These are phyloP conservation scores for Pythium phragmitis DNA, from an alignment of 352 stramenopile species.

Conservation along the genomic window DNA sequence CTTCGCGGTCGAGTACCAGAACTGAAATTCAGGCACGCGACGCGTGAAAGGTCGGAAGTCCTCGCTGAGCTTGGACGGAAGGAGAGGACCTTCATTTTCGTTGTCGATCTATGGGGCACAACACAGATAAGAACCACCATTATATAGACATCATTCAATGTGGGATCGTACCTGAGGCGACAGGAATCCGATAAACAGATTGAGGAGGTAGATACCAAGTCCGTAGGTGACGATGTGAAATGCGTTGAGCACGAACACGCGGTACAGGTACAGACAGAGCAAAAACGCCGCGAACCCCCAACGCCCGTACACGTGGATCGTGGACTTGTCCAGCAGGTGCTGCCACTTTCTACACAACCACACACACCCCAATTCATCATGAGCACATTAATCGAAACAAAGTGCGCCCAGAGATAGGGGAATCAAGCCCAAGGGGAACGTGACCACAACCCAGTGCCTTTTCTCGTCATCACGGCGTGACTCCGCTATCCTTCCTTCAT, in stretches of 20 bases:
- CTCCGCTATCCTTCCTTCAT: too few relatives aligned
- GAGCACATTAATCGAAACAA: background rate
- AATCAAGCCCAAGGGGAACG: background rate
- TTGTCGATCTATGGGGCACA: slow-evolving; percentile 56
- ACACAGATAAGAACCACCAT: background rate
- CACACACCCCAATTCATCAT: background rate
- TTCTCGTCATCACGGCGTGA: background rate
- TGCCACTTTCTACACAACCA: slow-evolving; percentile 89
- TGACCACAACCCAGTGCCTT: background rate
- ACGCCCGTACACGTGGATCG: slow-evolving; percentile 92
- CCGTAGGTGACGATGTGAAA: slow-evolving; percentile 99
- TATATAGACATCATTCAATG: background rate
- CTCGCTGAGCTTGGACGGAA: slow-evolving; percentile 90
- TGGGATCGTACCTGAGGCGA: slow-evolving; percentile 89
- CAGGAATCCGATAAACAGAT: slow-evolving; percentile 99
- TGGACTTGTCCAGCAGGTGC: slow-evolving; percentile 97
- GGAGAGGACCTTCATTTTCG: slow-evolving; percentile 85
- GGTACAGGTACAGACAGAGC: slow-evolving; percentile 91
- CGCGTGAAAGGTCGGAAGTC: slow-evolving; percentile 92
- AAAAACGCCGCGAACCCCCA: slow-evolving; percentile 90
- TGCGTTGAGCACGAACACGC: slow-evolving; percentile 91
- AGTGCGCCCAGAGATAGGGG: background rate
- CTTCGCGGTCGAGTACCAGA: slow-evolving; percentile 94
- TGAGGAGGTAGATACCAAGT: slow-evolving; percentile 98
- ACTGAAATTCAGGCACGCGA: slow-evolving; percentile 98